Base-by-base conservation (phyloP, 352 stramenopile genomes). In the Phytophthora cajani region DNA sequence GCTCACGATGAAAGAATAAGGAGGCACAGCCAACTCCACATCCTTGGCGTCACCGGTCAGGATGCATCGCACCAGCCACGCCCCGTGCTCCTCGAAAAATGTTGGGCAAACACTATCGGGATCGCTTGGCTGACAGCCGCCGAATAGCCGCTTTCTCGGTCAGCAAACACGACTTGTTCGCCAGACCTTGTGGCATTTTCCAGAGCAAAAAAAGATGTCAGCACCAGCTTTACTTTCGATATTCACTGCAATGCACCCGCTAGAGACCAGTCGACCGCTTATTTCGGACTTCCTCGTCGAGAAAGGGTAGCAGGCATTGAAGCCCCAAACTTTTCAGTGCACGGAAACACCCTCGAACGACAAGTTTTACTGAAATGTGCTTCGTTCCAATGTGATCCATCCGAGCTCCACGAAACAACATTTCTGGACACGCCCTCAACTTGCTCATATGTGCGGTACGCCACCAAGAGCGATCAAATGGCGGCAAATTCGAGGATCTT, bases 351-450 rank as follows among this genome's bases (percentile, higher is more conserved):
- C 9, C 19, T 42, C n/a, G 32, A 42, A 21, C 32, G 52, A n/a
- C 52, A 27, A 58, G 32, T 27, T 58, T 46, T 2, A 47, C 52
- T 7, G 30, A 58, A 58, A 58, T 58, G 12, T 12, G 12, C 12
- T 21, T 7, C 7, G 7, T 46, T 47, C 17, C 27, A 30, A 30
- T 30, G 5, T 33, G 30, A n/a, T 44, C 23, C 54, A 60, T 54
- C 23, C 42, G 32, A 30, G 59, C 58, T 21, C 61, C 68, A 75
- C 54, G 67, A 50, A 75, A 56, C 16, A 71, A 56, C 47, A 71
- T 50, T 58, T 33, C 19, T 47, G 12, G 27, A 4, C 27, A 30
- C 27, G 3, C 27, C 27, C 27, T 30, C 27, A 30, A 2, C 27
- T 30, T 30, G 27, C 27, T 30, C 27, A 30, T 6, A 30, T 30